Base-by-base conservation (phyloP, 2,329 filamentous ascomycete genomes). In the Coniosporium tulheliwenetii region DNA sequence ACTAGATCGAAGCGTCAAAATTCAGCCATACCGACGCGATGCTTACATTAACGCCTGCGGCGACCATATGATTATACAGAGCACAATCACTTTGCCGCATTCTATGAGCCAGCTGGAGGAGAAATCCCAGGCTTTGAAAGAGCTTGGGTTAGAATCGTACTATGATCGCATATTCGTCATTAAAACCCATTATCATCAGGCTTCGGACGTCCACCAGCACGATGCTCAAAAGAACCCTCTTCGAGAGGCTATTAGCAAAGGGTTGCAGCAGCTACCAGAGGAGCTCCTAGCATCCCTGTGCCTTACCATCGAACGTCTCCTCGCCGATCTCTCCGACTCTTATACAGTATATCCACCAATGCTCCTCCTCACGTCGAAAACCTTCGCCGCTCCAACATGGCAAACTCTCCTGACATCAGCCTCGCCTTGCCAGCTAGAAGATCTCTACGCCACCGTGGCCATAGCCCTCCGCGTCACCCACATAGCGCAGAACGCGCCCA, bases 331-430 rank as follows among this genome's bases (percentile, higher is more conserved):
- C 42, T 51, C 63, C 36, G 54, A 56, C 19, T 54, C 60, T 3
- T 78, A 73, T 55, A 70, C 69, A 3, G 52, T 75, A 36, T 77
- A 79, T 54, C 63, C 63, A 5, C 67, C 71, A 2, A 63, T 79
- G 48, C 63, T 79, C 5, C 66, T 79, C 7, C 62, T 79, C 1
- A 67, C 72, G 1, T 46, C 62, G 15, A 63, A 66, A 44, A 59
- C 67, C 15, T 64, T 74, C 47, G 42, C 45, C 15, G 45, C 51
- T 12, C 26, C 47, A 8, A 40, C 52, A 29, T 67, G 64, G 62
- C 51, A 39, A 13, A 41, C 38, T 2, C 47, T 62, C 35, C 47
- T 64, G 34, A 15, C 47, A 35, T 39, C 41, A 38, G 61, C 53
- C 58, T 46, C 45, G 12, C 43, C 40, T 4, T 41, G 58, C 38